phyloP scores from a whole-genome alignment of 805 yeast species.

The Lipomyces orientalis region DNA sequence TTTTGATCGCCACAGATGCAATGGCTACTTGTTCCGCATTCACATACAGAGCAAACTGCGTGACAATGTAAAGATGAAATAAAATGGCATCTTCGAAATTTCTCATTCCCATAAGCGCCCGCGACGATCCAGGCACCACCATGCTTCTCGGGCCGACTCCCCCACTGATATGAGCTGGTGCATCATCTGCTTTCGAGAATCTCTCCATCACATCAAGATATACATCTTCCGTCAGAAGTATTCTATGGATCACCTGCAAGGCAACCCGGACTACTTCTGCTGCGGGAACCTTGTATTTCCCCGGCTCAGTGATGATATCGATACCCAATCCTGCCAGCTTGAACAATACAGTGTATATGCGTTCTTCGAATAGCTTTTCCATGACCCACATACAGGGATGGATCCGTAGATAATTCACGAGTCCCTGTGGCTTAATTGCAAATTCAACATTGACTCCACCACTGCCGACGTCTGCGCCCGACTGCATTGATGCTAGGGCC shows the following conservation, averaged over 20 bases:
- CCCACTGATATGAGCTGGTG: background rate
- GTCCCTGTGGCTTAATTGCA: slow-evolving; percentile 53
- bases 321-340: slow-evolving; percentile 62
- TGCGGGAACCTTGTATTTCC: slow-evolving; percentile 37
- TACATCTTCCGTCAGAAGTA: slow-evolving; percentile 62
- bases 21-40: slow-evolving; percentile 56
- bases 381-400: slow-evolving; percentile 74
- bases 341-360: slow-evolving; percentile 62
- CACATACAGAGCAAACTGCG: slow-evolving; percentile 75
- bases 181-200: slow-evolving; percentile 30
- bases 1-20: slow-evolving; percentile 57
- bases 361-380: slow-evolving; percentile 65
- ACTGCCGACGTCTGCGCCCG: slow-evolving; percentile 39
- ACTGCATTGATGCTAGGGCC: slow-evolving; percentile 57
- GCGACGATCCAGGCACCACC: slow-evolving; percentile 53
- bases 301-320: slow-evolving; percentile 54
- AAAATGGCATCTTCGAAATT: slow-evolving; percentile 75
- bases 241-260: slow-evolving; percentile 53
- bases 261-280: slow-evolving; percentile 49
- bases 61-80: slow-evolving; percentile 71
- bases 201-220: slow-evolving; percentile 63
- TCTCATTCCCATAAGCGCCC: slow-evolving; percentile 52
- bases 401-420: slow-evolving; percentile 59
- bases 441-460: slow-evolving; percentile 54
- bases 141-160: slow-evolving; percentile 6